Evolutionary conservation across 495 filamentous ascomycete genomes (phyloP).

Genomic region (Penicillium angulare): DNA sequence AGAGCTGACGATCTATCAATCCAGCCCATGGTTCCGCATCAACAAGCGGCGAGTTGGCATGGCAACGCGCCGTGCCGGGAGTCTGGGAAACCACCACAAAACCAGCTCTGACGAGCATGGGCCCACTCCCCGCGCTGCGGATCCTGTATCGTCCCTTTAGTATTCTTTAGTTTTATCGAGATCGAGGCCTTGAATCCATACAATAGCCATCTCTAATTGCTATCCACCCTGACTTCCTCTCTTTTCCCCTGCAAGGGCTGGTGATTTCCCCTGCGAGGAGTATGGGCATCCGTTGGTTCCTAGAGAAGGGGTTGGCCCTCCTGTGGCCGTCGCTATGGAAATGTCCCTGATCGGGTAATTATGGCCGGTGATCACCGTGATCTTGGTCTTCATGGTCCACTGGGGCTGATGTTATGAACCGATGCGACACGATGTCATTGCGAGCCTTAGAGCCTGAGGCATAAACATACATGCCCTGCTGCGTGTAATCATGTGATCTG

Average conservation of each 20-base stretch:
- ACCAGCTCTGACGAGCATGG: constrained; percentile 20
- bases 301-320: constrained; percentile 7
- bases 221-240: constrained; percentile 9
- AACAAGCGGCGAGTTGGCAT: constrained; percentile 50
- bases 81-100: constrained; percentile 33
- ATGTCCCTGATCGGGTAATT: constrained; percentile 13
- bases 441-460: constrained; percentile 15
- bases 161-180: constrained; percentile 2
- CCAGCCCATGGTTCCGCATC: constrained; percentile 39
- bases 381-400: no score
- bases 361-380: constrained; percentile 12
- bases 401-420: constrained; percentile 3
- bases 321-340: constrained; percentile 22
- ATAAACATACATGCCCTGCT: neutral
- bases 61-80: constrained; percentile 35
- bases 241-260: constrained; percentile 21
- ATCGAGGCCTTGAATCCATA: constrained; percentile 12
- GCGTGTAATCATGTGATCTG: constrained; percentile 1
- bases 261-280: constrained; percentile 19
- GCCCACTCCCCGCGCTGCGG: constrained; percentile 15
- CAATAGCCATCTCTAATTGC: constrained; percentile 1
- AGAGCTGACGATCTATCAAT: constrained; percentile 37
- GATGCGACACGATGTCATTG: constrained; percentile 19
- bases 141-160: constrained; percentile 6
- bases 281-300: neutral